Conservation (phyloP, 2,329 filamentous ascomycete species). For the Penicillium thymicola region DNA sequence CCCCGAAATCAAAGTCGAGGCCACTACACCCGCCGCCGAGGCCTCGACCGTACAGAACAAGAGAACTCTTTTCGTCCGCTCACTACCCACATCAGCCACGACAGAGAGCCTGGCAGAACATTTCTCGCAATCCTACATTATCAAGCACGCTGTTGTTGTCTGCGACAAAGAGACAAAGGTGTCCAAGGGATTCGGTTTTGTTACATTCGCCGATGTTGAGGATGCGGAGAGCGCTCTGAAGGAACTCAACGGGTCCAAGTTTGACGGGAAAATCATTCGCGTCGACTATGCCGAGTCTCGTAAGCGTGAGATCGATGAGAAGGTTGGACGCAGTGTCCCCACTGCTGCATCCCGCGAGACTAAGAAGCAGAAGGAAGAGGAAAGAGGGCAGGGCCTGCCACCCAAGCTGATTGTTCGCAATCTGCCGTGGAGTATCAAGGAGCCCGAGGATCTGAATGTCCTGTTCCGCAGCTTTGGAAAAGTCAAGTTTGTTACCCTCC, state of each 20-base stretch:
- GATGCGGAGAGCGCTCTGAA: slow-evolving; percentile 79
- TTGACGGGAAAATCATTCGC: slow-evolving; percentile 77
- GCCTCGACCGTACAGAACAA: slow-evolving; percentile 36
- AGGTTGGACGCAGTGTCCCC: slow-evolving; percentile 43
- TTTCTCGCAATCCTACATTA: slow-evolving; percentile 90
- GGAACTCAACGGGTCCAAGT: slow-evolving; percentile 72
- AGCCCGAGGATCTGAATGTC: slow-evolving; percentile 70
- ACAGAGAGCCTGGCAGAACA: slow-evolving; percentile 78
- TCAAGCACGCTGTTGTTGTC: slow-evolving; percentile 95
- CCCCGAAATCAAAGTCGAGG: slow-evolving; percentile 19
- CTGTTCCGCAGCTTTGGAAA: slow-evolving; percentile 88
- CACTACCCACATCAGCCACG: slow-evolving; percentile 73
- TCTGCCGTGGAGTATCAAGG: slow-evolving; percentile 92
- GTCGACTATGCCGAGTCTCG: slow-evolving; percentile 86
- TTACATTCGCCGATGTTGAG: slow-evolving; percentile 91
- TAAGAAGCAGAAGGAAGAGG: slow-evolving; percentile 52
- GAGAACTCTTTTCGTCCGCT: slow-evolving; percentile 84
- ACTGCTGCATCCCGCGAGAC: slow-evolving; percentile 34
- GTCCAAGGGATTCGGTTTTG: slow-evolving; percentile 92
- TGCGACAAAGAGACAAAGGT: slow-evolving; percentile 79
- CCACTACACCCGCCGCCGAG: slow-evolving; percentile 20
- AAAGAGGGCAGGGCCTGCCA: slow-evolving; percentile 58
- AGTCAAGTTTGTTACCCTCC: slow-evolving; percentile 81
- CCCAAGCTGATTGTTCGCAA: slow-evolving; percentile 87
- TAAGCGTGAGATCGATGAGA: slow-evolving; percentile 62